These are phyloP conservation scores for Lolium perenne DNA, from an alignment of 176 grass and related monocot species.

Conservation along the genomic window DNA sequence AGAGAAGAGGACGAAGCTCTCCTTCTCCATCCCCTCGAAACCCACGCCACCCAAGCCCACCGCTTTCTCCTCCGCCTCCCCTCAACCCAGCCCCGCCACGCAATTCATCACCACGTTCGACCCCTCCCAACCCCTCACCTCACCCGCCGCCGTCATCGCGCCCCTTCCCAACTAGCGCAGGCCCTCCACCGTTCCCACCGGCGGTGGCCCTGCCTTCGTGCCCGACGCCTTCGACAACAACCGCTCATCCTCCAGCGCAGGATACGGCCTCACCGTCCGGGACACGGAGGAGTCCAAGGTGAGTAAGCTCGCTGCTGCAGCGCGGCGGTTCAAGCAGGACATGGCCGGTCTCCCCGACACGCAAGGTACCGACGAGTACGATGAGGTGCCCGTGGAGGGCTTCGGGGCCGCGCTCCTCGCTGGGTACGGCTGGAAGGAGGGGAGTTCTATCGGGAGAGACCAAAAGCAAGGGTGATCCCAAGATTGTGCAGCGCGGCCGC, in stretches of 20 bases:
- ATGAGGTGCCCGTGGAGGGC: not conserved
- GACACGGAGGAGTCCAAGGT: not conserved
- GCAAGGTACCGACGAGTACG: not conserved
- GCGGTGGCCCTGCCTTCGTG: not conserved
- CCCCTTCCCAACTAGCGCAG: not conserved
- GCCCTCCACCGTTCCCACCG: not conserved
- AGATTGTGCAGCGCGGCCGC: not conserved
- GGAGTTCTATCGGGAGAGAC: not conserved
- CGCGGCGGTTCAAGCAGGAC: conserved; percentile 25
- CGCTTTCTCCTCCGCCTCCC: not conserved
- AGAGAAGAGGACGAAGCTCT: conserved; percentile 52
- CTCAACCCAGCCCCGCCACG: not conserved
- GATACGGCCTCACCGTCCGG: conserved; percentile 17
- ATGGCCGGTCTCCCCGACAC: not conserved
- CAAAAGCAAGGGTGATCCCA: not conserved
- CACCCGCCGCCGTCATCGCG: not conserved
- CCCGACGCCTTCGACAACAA: not conserved
- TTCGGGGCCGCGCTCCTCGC: not conserved
- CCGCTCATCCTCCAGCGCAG: not conserved
- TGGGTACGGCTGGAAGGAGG: not conserved
- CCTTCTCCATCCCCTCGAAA: conserved; percentile 60
- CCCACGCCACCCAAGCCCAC: conserved; percentile 40
- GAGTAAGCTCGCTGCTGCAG: not conserved
- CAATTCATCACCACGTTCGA: not conserved
- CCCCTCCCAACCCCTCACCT: not conserved